Evolutionary conservation across 2,329 filamentous ascomycete species (phyloP), one percentile per base, ranked within the genome.

Genomic region (Biscogniauxia sp.): DNA sequence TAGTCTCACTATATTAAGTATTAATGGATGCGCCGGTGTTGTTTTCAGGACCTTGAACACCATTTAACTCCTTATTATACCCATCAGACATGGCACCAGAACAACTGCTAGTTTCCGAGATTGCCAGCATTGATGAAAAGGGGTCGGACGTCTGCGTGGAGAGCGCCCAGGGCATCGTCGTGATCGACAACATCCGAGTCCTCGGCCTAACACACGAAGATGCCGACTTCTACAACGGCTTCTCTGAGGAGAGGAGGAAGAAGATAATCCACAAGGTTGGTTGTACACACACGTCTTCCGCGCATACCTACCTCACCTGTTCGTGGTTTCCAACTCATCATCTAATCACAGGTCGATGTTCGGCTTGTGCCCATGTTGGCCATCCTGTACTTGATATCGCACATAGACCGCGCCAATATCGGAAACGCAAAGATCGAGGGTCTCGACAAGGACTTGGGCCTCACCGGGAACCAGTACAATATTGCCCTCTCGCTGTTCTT

Each of bases 381-480:
- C 1, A n/a, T 45, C 37, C 37, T 45, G 13, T 45, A 45, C 37
- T 45, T 45, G 37, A 45, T 45, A 45, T 15, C 37, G 13, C 37
- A 45, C 37, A 45, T 45, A 15, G 37, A 45, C 17, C 37, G 37
- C 6, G 37, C 37, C 37, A 45, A 45, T 45, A 45, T 45, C 37
- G 72, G 72, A 3, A 69, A 72, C 51, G 73, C 72, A 13, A 72
- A 74, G 56, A 64, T 70, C 8, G 66, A 71, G 69, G 73, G 17
- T 6, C 45, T 64, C 5, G 23, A 55, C 19, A 25, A 56, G 4
- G 55, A 54, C n/a, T 49, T 65, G n/a, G 32, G 57, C 45, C 65
- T 82, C 57, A 74, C 70, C 1, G 76, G 76, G 11, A 75, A 73
- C 6, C 61, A 71, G 53, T 72, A 70, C 58, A 68, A 66, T 58